phyloP scores from a whole-genome alignment of 305 asterid species.

The Rubia balearica region DNA sequence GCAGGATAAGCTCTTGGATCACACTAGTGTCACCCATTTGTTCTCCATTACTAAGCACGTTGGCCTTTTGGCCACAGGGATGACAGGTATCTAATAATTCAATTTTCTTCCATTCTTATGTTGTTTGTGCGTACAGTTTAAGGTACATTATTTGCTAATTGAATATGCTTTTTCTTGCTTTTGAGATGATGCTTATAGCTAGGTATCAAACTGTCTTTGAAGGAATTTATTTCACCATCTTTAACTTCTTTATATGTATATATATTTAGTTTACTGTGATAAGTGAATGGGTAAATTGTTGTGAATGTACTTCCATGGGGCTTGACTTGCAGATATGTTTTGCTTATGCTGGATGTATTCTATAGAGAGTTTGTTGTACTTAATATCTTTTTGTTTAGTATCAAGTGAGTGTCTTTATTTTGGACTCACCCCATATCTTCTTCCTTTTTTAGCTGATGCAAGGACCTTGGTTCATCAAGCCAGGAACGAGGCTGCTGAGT shows the following conservation, averaged over 20 bases:
- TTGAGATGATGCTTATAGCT: background rate
- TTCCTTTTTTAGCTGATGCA: conserved; percentile 66
- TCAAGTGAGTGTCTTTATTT: background rate
- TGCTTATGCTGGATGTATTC: background rate
- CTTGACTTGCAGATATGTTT: no score
- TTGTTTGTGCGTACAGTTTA: background rate
- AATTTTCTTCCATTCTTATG: background rate
- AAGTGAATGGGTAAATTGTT: no score
- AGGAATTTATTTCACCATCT: background rate
- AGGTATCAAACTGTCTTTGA: background rate
- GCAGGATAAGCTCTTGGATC: conserved; percentile 95
- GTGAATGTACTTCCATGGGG: no score
- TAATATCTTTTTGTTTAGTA: background rate
- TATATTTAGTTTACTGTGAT: background rate
- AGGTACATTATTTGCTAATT: background rate
- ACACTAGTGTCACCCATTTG: conserved; percentile 81
- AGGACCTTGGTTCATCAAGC: conserved; percentile 98
- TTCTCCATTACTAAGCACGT: conserved; percentile 71
- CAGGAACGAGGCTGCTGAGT: conserved; percentile 95
- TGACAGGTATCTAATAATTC: conserved; percentile 52
- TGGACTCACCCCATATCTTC: conserved; percentile 13
- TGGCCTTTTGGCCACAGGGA: conserved; percentile 90
- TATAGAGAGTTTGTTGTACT: background rate
- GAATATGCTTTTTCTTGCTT: background rate
- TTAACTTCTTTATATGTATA: background rate